Base-by-base conservation (phyloP, 1,139 yeast species). In the Suhomyces choctaworum region DNA sequence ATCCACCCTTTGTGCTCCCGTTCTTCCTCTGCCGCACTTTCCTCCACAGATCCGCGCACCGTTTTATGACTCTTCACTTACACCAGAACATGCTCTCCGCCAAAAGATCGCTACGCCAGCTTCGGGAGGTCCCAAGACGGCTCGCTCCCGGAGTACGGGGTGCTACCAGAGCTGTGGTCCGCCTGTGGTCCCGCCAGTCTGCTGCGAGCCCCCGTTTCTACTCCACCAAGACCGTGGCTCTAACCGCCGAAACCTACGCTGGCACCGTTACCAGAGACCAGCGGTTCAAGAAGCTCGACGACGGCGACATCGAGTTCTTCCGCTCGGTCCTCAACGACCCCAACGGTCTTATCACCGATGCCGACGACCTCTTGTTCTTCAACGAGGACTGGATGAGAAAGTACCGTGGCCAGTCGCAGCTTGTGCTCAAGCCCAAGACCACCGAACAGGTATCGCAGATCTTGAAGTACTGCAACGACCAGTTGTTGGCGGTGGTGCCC, bases 351-450 rank as follows among this genome's bases (percentile, higher is more conserved):
- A 47, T 81, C 35, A 72, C 76, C 4, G 77, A 76, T 42, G 60
- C 62, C 9, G 82, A 79, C 32, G 95, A 86, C 51, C 66, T 90
- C 33, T 73, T 76, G 22, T 77, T 76, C 43, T 88, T 66, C 69
- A 92, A 92, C 54, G 94, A 86, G 57, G 98, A 92, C 60, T 88
- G 96, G 94, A 92, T 90, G 97, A 76, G 89, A 57, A 92, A 92
- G 62, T 92, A 90, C 62, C 73, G 80, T 42, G 98, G 98, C 13
- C 88, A 86, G 56, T 82, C 96, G 1, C 70, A 76, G 51, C 62
- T 92, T 32, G 90, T 89, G 3, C 70, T 92, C 47, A 88, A 85
- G 56, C 98, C 98, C 24, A 84, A 83, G 52, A 76, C 86, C 12
- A 79, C 89, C 2, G 79, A 83, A 42, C 94, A 92, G 58, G 82